Conservation (phyloP, 306 rosid species). For the Rosa rugosa region DNA sequence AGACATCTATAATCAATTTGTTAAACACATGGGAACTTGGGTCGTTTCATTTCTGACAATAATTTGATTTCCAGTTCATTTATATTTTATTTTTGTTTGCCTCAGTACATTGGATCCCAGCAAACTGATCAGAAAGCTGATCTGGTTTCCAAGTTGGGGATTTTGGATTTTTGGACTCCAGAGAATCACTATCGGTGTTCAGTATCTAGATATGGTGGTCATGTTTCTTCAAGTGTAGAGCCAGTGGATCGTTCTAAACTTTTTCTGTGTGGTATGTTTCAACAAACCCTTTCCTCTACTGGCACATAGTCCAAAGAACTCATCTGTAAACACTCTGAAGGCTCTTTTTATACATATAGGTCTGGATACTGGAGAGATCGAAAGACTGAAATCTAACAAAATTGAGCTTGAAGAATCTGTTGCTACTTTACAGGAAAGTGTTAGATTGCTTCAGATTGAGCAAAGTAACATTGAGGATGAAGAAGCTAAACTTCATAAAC, state of each 20-base stretch:
- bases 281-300: conserved; percentile 14
- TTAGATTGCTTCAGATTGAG: conserved; percentile 48
- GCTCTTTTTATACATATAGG: conserved; percentile 36
- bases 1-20: background rate
- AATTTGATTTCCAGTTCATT: background rate
- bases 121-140: conserved; percentile 80
- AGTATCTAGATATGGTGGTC: conserved; percentile 79
- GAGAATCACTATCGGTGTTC: conserved; percentile 86
- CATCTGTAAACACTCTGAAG: background rate
- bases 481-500: conserved; percentile 66
- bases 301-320: conserved; percentile 1
- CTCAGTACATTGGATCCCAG: conserved; percentile 80
- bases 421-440: conserved; percentile 46
- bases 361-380: conserved; percentile 67
- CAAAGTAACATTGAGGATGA: conserved; percentile 49
- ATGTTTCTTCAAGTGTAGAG: conserved; percentile 71
- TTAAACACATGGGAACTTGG: background rate
- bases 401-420: conserved; percentile 59
- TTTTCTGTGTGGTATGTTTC: conserved; percentile 59
- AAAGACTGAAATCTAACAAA: conserved; percentile 50
- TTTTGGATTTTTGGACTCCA: conserved; percentile 83
- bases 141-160: conserved; percentile 57
- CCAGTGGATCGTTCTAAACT: conserved; percentile 52
- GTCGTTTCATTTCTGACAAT: background rate
- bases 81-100: conserved; percentile 9